Evolutionary conservation across 495 filamentous ascomycete genomes (phyloP).

Genomic region (Aspergillus kassunensis): DNA sequence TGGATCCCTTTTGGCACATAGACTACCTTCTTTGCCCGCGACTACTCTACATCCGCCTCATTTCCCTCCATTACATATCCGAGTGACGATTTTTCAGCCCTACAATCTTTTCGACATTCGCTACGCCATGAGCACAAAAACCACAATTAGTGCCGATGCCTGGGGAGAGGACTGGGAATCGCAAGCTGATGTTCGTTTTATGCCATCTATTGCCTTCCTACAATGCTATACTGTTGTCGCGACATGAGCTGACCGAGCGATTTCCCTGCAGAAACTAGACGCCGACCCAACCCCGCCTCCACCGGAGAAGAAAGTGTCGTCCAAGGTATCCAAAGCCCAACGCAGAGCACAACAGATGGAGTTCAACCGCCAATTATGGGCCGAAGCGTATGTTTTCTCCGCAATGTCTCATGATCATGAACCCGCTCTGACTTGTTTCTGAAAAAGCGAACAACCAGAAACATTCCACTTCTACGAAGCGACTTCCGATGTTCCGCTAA

Average conservation of each 20-base stretch:
- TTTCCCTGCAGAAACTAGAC: constrained; percentile 34
- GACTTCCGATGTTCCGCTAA: constrained; percentile 61
- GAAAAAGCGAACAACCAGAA: constrained; percentile 59
- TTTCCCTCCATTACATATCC: neutral
- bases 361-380: constrained; percentile 80
- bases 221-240: too few relatives aligned
- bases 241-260: too few relatives aligned
- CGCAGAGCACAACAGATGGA: constrained; percentile 75
- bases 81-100: constrained; percentile 4
- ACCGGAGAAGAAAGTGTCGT: constrained; percentile 44
- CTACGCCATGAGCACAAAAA: constrained; percentile 50
- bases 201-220: neutral
- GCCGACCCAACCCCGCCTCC: constrained; percentile 31
- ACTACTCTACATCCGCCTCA: neutral
- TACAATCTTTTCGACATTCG: constrained; percentile 3
- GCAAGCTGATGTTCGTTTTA: constrained; percentile 61
- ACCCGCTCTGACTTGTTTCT: constrained; percentile 1
- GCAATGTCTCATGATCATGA: neutral
- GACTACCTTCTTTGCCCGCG: neutral
- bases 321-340: constrained; percentile 67
- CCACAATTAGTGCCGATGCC: constrained; percentile 58
- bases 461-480: constrained; percentile 70
- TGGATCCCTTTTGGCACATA: constrained; percentile 6
- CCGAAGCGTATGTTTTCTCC: constrained; percentile 65
- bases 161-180: constrained; percentile 92